These are phyloP conservation scores for Paramecium sexaurelia DNA, from an alignment of 73 alveolate genomes.

Conservation along the genomic window DNA sequence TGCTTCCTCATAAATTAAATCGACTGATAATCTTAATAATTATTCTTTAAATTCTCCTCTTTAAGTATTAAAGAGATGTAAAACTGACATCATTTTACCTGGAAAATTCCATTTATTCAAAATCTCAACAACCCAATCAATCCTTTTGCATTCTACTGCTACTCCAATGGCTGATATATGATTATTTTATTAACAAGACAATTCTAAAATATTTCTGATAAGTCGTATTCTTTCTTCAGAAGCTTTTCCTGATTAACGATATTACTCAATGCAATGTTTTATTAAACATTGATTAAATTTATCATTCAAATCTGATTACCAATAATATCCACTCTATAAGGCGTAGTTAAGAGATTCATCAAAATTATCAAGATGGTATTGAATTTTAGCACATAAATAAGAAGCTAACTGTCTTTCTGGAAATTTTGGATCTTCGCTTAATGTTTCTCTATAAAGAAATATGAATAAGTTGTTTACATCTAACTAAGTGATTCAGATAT, in stretches of 20 bases:
- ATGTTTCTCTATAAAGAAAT: slow-evolving; percentile 69
- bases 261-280: slow-evolving; percentile 89
- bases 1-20: not conserved
- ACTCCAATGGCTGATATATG: slow-evolving; percentile 23
- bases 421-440: slow-evolving; percentile 79
- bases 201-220: not conserved
- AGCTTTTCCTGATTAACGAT: slow-evolving; percentile 72
- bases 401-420: slow-evolving; percentile 83
- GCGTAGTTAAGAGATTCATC: slow-evolving; percentile 92
- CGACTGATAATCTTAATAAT: not conserved
- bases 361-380: slow-evolving; percentile 91
- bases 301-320: slow-evolving; percentile 81
- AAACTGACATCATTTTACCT: slow-evolving; percentile 48
- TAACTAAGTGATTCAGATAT: slow-evolving; percentile 49
- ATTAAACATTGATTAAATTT: slow-evolving; percentile 85
- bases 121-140: slow-evolving; percentile 60
- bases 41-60: slow-evolving; percentile 14
- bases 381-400: slow-evolving; percentile 80
- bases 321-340: slow-evolving; percentile 87
- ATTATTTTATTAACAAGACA: slow-evolving; percentile 5
- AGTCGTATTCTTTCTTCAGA: not conserved
- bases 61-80: slow-evolving; percentile 14
- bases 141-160: slow-evolving; percentile 1
- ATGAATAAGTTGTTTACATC: slow-evolving; percentile 19
- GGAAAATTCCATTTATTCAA: slow-evolving; percentile 32